These are phyloP conservation scores for Amoeboaphelidium protococcarum DNA, from an alignment of 371 early-diverging fungal genomes.

Conservation along the genomic window DNA sequence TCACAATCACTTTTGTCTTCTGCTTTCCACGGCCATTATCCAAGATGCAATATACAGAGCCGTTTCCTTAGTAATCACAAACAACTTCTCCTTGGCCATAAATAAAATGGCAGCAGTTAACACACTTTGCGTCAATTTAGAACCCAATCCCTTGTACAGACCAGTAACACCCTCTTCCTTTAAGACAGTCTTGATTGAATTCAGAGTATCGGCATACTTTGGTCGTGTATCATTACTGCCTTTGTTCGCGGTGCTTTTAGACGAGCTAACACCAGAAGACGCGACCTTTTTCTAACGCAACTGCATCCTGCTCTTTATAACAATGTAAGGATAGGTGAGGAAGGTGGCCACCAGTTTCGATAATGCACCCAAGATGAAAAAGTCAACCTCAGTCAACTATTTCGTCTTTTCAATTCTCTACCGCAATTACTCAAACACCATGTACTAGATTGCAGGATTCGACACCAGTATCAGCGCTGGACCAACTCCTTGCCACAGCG, in stretches of 20 bases:
- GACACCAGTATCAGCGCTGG: conserved; percentile 70
- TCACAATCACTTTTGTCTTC: no score
- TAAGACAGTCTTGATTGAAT: conserved; percentile 72
- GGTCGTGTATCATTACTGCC: no score
- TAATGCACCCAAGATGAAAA: conserved; percentile 79
- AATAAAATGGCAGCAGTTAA: conserved; percentile 76
- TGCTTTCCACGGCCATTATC: no score
- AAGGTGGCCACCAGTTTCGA: conserved; percentile 76
- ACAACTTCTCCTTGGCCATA: conserved; percentile 54
- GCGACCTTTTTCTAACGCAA: conserved; percentile 6
- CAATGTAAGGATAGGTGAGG: conserved; percentile 88
- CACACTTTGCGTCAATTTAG: conserved; percentile 70
- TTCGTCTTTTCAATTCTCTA: conserved; percentile 16
- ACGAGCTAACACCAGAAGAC: no score
- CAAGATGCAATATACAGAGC: no score
- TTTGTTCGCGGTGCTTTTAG: no score
- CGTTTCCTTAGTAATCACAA: not conserved
- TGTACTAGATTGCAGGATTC: conserved; percentile 94
- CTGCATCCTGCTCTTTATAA: not conserved
- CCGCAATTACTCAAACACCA: conserved; percentile 69
- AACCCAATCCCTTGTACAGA: conserved; percentile 39
- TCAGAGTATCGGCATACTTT: no score
- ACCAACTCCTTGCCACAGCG: not conserved
- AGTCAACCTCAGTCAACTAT: conserved; percentile 44
- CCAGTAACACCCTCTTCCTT: conserved; percentile 51